These are phyloP conservation scores for Lactarius psammicola DNA, from an alignment of 768 basidiomycete species.

Conservation along the genomic window DNA sequence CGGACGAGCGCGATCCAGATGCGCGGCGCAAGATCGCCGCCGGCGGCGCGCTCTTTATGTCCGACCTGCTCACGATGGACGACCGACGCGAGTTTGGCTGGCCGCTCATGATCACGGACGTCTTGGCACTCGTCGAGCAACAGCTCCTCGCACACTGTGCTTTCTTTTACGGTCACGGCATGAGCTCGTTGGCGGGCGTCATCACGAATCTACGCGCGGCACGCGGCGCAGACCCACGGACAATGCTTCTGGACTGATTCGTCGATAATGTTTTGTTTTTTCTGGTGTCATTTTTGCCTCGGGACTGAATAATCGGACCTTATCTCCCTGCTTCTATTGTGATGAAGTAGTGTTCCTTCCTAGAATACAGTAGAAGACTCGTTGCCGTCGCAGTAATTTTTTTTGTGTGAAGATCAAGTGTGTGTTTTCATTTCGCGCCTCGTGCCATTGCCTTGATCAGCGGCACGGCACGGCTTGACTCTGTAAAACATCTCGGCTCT, in stretches of 20 bases:
- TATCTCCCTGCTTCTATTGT: no score
- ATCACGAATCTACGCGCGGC: conserved; percentile 41
- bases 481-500: not conserved
- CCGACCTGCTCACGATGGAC: conserved; percentile 44
- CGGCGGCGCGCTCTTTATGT: conserved; percentile 42
- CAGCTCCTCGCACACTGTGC: conserved; percentile 36
- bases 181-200: conserved; percentile 43
- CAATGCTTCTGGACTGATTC: conserved; percentile 39
- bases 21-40: conserved; percentile 36
- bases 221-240: conserved; percentile 39
- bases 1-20: conserved; percentile 42
- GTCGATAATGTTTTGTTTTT: not conserved
- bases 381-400: not conserved
- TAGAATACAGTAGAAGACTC: no score
- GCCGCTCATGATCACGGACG: conserved; percentile 44
- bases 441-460: not conserved
- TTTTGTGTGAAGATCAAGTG: not conserved
- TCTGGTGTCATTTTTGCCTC: not conserved
- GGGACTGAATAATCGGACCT: no score
- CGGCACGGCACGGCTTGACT: not conserved
- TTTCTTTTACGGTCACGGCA: conserved; percentile 41
- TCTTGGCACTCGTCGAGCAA: conserved; percentile 46
- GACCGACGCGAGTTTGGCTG: conserved; percentile 43
- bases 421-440: not conserved
- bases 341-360: no score